These are phyloP conservation scores for Coemansia asiatica DNA, from an alignment of 192 early-diverging fungal genomes.

Conservation along the genomic window DNA sequence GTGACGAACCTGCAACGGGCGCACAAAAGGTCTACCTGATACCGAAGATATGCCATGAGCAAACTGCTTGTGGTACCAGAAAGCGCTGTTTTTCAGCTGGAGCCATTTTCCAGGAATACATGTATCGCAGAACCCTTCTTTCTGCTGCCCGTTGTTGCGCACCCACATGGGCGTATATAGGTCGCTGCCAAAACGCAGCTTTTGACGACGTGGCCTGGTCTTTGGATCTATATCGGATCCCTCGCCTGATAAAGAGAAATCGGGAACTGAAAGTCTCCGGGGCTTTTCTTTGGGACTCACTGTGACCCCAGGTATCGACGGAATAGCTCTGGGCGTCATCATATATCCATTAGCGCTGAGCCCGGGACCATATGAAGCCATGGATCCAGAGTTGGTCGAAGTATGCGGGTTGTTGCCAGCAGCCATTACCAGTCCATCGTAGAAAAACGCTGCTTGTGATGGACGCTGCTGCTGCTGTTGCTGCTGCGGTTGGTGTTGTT, in stretches of 20 bases:
- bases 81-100: slow-evolving; percentile 86
- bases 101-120: slow-evolving; percentile 83
- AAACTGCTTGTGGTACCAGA: slow-evolving; percentile 90
- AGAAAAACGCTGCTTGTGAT: slow-evolving; percentile 30
- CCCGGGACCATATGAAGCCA: background rate
- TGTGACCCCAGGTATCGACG: slow-evolving; percentile 48
- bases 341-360: slow-evolving; percentile 9
- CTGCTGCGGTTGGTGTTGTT: background rate
- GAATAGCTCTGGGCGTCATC: slow-evolving; percentile 30
- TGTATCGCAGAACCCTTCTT: slow-evolving; percentile 82
- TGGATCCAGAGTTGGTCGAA: background rate
- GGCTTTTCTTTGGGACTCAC: slow-evolving; percentile 49
- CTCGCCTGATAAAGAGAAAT: slow-evolving; percentile 29
- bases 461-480: background rate
- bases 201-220: slow-evolving; percentile 65
- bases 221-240: slow-evolving; percentile 28
- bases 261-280: slow-evolving; percentile 40
- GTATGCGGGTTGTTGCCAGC: background rate
- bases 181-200: slow-evolving; percentile 68
- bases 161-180: slow-evolving; percentile 84
- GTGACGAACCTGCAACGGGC: slow-evolving; percentile 71
- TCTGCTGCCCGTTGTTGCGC: slow-evolving; percentile 68
- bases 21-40: slow-evolving; percentile 71
- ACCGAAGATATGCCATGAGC: slow-evolving; percentile 84
- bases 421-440: slow-evolving; percentile 21